Base-by-base conservation (phyloP, 345 rosid species). In the Acer campestre region DNA sequence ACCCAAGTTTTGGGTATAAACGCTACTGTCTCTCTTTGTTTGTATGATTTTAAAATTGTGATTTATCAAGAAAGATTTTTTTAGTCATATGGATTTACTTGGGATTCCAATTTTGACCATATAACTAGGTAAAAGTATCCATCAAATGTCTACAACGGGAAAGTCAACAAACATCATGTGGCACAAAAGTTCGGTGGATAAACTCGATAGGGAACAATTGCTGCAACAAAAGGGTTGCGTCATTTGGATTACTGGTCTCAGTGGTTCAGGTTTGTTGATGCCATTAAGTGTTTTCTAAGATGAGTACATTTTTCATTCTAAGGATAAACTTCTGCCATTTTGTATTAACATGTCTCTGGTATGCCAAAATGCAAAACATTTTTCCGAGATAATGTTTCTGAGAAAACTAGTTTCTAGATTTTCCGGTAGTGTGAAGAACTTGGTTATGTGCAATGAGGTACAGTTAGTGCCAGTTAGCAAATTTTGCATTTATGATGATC, bases 201-300 rank as follows among this genome's bases (percentile, higher is more conserved):
- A 88, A 82, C 61, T 74, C 67, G 89, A 86, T 31, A 89, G 97
- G 63, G 85, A 91, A 73, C 78, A 82, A 23, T 77, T 93, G 78
- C 85, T 91, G 78, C 82, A 88, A 75, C 97, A 93, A 75, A 93
- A 88, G 58, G 97, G 95, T 25, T 93, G 95, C 65, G 92, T 91
- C 51, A 82, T 91, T 48, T 93, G 97, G 97, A 84, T 91, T 71
- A 93, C 94, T 3, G 95, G 97, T 71, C 92, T 93, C 49, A 90
- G 95, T 74, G 97, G 94, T 82, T 93, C 95, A 90, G 95, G 95
- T 93, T 82, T 78, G 88, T 68, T 61, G 69, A n/a, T 73, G 61
- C 31, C 17, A n/a, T 61, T 61, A 35, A 7, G 3, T 35, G 62
- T 66, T 27, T 62, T 63, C 46, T 48, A 48, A 18, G 10, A 55